Conservation (phyloP, 139 green algal species). For the Zygnema circumcarinatum region DNA sequence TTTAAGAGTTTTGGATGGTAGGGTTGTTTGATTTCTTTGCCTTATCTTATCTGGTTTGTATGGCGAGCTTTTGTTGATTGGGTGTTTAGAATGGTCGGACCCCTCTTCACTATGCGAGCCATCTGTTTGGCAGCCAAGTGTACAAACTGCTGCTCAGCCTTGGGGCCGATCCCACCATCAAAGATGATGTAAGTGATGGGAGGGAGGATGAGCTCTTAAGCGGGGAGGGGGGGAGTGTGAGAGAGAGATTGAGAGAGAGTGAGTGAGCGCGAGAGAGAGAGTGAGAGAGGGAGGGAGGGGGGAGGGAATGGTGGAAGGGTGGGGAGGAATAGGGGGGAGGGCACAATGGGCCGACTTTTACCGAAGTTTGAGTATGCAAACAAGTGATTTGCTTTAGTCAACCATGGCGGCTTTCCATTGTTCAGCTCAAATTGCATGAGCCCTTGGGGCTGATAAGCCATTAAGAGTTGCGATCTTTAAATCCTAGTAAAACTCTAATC, state of each 20-base stretch:
- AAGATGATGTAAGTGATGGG: neutral
- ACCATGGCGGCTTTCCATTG: too few relatives aligned
- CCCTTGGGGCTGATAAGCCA: too few relatives aligned
- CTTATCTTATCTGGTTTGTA: neutral
- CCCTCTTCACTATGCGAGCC: neutral
- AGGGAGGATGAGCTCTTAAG: neutral
- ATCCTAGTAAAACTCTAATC: too few relatives aligned
- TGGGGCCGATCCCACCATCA: constrained; percentile 8
- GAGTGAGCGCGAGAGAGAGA: neutral
- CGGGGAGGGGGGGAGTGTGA: too few relatives aligned
- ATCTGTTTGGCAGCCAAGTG: neutral
- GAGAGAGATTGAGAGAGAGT: too few relatives aligned
- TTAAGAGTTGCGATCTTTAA: too few relatives aligned
- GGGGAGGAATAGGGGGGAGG: neutral
- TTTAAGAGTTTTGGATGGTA: neutral
- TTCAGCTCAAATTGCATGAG: too few relatives aligned
- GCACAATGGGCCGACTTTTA: too few relatives aligned
- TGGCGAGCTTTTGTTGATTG: constrained; percentile 1
- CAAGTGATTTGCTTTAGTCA: too few relatives aligned
- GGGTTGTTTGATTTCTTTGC: constrained; percentile 2
- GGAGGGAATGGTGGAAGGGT: neutral
- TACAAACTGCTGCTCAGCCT: neutral
- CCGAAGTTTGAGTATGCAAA: too few relatives aligned
- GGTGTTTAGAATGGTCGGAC: neutral
- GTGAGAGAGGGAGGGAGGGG: neutral